Percentiles rank a stretch among this genome's conserved stretches.
These are phyloP conservation scores for Aspergillus tamarii DNA, from an alignment of 2,329 filamentous ascomycete genomes.

Conservation along the genomic window DNA sequence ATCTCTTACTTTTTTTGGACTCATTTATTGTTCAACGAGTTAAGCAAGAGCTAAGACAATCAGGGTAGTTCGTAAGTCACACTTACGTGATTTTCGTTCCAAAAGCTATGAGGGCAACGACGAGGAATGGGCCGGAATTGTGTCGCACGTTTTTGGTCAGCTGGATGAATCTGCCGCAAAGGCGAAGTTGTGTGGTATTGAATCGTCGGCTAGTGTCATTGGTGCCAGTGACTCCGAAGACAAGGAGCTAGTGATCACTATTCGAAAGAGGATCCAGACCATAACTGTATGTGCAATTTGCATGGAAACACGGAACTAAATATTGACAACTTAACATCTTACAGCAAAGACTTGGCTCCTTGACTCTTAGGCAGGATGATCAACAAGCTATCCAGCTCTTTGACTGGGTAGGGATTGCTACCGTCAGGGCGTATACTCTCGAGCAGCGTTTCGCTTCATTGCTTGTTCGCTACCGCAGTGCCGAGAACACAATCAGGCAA, in stretches of 20 bases:
- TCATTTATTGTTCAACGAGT: background rate
- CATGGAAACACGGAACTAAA: background rate
- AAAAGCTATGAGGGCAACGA: constrained; percentile 49
- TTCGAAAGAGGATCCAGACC: constrained; percentile 49
- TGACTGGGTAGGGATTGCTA: constrained; percentile 58
- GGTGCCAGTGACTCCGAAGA: constrained; percentile 26
- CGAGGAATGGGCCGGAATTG: constrained; percentile 45
- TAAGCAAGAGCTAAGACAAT: constrained; percentile 16
- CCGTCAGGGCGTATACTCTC: constrained; percentile 47
- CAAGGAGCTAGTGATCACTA: constrained; percentile 43
- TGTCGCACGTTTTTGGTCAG: constrained; percentile 41
- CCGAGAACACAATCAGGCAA: constrained; percentile 54
- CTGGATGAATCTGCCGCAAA: constrained; percentile 20
- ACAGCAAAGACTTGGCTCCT: constrained; percentile 58
- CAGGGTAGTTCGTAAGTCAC: constrained; percentile 40
- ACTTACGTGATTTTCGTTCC: constrained; percentile 41
- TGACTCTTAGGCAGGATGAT: constrained; percentile 56
- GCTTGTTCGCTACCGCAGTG: constrained; percentile 44
- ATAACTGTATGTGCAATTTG: constrained; percentile 50
- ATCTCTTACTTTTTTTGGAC: background rate
- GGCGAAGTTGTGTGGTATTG: constrained; percentile 31
- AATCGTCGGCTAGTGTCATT: constrained; percentile 35
- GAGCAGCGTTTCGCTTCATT: constrained; percentile 46
- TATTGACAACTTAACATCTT: constrained; percentile 21
- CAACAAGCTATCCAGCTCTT: constrained; percentile 60